A percentile compares a stretch with the other conserved stretches of the same genome.
These are phyloP conservation scores for Tuber microsphaerosporum DNA, from an alignment of 495 filamentous ascomycete genomes.

Conservation along the genomic window DNA sequence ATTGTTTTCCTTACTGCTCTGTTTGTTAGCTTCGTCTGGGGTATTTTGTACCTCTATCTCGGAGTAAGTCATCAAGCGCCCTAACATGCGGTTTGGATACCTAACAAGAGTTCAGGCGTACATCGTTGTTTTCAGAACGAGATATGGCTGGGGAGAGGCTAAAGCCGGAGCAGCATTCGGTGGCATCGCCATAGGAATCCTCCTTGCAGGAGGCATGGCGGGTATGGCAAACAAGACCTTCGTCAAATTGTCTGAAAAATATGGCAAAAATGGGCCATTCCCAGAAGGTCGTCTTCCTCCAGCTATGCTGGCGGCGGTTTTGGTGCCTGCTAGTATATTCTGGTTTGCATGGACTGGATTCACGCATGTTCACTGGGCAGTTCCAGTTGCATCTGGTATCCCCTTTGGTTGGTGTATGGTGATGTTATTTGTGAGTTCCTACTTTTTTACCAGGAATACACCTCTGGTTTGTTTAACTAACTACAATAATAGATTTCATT, in stretches of 20 bases:
- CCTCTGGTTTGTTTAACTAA: neutral
- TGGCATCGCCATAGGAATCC: constrained; percentile 53
- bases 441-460: constrained; percentile 11
- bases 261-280: constrained; percentile 10
- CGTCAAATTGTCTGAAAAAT: constrained; percentile 17
- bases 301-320: constrained; percentile 49
- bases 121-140: constrained; percentile 55
- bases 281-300: constrained; percentile 42
- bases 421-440: constrained; percentile 21
- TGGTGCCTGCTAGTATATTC: constrained; percentile 52
- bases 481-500: neutral
- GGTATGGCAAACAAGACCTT: constrained; percentile 42
- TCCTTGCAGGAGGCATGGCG: constrained; percentile 47
- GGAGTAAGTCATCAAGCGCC: neutral
- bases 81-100: constrained; percentile 4
- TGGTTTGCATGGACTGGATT: constrained; percentile 58
- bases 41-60: constrained; percentile 59
- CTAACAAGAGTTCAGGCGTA: constrained; percentile 48
- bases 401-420: constrained; percentile 34
- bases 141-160: constrained; percentile 51
- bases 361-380: constrained; percentile 49
- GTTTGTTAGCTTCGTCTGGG: constrained; percentile 79
- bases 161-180: constrained; percentile 55
- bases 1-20: constrained; percentile 66
- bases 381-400: constrained; percentile 55